Conservation (phyloP, 441 rosid species). For the Erysimum pusillum region DNA sequence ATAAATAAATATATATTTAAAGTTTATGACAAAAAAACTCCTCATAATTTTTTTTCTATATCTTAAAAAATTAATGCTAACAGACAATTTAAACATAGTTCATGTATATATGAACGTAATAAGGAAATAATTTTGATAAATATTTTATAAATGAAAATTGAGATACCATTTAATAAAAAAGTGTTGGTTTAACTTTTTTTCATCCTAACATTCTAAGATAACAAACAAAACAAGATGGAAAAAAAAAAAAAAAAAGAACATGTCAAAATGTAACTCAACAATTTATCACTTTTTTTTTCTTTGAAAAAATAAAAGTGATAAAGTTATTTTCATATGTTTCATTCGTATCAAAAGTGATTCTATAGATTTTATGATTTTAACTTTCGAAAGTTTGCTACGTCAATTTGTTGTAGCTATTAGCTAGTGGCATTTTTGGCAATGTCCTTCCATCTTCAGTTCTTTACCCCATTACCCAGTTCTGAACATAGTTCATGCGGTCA, state of each 20-base stretch:
- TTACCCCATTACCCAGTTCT: constrained; percentile 22
- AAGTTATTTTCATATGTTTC: not conserved
- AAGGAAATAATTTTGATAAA: not conserved
- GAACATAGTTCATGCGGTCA: constrained; percentile 22
- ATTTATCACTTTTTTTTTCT: not conserved
- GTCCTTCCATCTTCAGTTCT: not conserved
- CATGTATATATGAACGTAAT: not conserved
- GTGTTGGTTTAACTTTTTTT: not conserved
- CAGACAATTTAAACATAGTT: not conserved
- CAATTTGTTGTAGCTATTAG: constrained; percentile 4
- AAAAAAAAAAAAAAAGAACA: not conserved
- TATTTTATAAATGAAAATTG: not conserved
- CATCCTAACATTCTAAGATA: not conserved
- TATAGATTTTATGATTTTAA: not conserved
- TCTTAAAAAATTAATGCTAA: not conserved
- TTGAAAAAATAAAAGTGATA: not conserved
- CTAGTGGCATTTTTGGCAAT: not conserved
- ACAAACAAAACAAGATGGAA: not conserved
- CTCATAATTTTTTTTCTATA: not conserved
- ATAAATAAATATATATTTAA: not conserved
- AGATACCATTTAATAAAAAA: not conserved
- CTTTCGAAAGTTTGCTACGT: not conserved
- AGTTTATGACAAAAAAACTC: not conserved
- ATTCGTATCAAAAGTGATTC: not conserved
- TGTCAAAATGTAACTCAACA: not conserved